Conservation (phyloP, 305 asterid species). For the Solanum aculeatissimum region DNA sequence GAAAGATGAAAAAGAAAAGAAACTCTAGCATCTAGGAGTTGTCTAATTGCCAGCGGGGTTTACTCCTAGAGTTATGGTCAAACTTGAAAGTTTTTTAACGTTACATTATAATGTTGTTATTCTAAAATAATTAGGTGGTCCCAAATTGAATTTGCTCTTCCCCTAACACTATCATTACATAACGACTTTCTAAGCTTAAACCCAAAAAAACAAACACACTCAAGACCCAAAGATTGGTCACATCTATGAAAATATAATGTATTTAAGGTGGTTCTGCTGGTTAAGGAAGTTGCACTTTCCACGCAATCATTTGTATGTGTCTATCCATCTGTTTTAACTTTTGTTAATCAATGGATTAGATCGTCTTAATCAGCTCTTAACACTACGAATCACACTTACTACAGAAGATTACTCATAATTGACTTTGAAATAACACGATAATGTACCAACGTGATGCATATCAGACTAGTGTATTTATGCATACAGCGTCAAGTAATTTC, state of each 20-base stretch:
- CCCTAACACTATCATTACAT: background rate
- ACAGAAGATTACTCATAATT: background rate
- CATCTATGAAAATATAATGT: background rate
- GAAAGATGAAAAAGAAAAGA: background rate
- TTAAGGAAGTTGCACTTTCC: background rate
- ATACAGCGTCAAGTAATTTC: background rate
- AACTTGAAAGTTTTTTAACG: conserved; percentile 10
- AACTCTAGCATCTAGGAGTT: background rate
- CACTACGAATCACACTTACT: background rate
- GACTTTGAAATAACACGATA: background rate
- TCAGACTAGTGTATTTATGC: too few species aligned
- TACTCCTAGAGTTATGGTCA: conserved; percentile 11
- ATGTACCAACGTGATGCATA: background rate
- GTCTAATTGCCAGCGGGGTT: background rate
- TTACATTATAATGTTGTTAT: conserved; percentile 17
- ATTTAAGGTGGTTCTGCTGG: background rate
- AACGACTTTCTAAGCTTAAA: background rate
- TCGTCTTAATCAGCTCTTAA: too few species aligned
- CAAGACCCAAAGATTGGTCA: background rate
- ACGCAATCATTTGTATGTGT: background rate
- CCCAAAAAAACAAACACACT: background rate
- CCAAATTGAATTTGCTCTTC: conserved; percentile 13
- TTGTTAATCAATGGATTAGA: background rate
- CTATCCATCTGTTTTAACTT: background rate
- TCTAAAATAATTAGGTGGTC: conserved; percentile 30